A percentile compares a stretch with the other conserved stretches of the same genome.
phyloP scores from a whole-genome alignment of 1,284 basidiomycete species.

The Xerocomus alliaceus region DNA sequence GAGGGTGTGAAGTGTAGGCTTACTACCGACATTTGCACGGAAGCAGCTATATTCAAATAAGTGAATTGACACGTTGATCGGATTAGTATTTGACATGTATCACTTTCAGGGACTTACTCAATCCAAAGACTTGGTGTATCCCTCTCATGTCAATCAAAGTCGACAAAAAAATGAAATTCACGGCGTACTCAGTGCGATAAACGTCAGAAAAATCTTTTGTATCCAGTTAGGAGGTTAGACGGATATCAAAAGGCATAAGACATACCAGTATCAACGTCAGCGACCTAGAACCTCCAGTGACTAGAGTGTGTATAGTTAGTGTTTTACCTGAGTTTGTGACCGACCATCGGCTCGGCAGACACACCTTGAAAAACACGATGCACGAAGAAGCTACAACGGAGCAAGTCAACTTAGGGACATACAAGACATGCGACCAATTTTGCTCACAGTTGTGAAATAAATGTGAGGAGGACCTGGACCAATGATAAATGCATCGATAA shows the following conservation, averaged over 20 bases:
- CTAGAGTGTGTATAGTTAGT: conserved; percentile 17
- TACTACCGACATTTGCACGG: conserved; percentile 38
- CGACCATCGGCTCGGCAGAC: neutral
- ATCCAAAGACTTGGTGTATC: conserved; percentile 37
- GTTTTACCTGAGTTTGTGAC: neutral
- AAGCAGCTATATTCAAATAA: conserved; percentile 19
- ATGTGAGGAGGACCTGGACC: conserved; percentile 39
- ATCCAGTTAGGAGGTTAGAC: conserved; percentile 6
- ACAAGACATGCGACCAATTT: too few species aligned
- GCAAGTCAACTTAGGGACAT: conserved; percentile 8
- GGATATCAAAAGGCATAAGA: neutral
- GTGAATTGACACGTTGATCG: too few species aligned
- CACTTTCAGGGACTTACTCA: conserved; percentile 37
- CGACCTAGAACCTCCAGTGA: conserved; percentile 24
- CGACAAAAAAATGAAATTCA: neutral
- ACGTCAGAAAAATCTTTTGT: conserved; percentile 28
- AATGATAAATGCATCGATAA: neutral
- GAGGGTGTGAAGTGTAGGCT: too few species aligned
- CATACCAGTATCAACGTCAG: conserved; percentile 29
- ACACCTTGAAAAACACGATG: conserved; percentile 43
- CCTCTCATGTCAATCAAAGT: conserved; percentile 21
- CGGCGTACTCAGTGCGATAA: conserved; percentile 30
- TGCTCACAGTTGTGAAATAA: conserved; percentile 45
- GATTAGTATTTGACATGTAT: too few species aligned
- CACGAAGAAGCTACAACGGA: conserved; percentile 41